These are phyloP conservation scores for Psidium guajava DNA, from an alignment of 345 rosid genomes.

Conservation along the genomic window DNA sequence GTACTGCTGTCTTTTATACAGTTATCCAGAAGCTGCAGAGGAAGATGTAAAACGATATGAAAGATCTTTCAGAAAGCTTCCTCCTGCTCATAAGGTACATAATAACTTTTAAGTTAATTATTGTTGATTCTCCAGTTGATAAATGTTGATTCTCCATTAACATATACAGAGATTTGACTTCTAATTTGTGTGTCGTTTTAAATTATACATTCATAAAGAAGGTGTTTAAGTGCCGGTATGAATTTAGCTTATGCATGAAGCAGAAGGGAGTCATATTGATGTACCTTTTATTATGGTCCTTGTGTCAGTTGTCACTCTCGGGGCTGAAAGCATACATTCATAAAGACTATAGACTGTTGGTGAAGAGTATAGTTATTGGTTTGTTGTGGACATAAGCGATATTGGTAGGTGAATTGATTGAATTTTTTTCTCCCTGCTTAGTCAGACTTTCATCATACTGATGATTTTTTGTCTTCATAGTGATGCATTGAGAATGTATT, in stretches of 20 bases:
- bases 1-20: background rate
- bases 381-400: background rate
- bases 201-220: background rate
- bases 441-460: background rate
- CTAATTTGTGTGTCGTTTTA: background rate
- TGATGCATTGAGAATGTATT: background rate
- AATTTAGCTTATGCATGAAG: background rate
- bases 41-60: constrained; percentile 81
- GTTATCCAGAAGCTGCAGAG: constrained; percentile 86
- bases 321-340: background rate
- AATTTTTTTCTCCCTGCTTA: background rate
- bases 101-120: background rate
- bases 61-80: constrained; percentile 65
- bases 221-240: background rate
- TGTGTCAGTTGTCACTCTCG: background rate
- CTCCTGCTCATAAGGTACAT: constrained; percentile 63
- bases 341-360: background rate
- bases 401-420: background rate
- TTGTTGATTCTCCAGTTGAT: background rate
- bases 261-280: background rate
- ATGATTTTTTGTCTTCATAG: background rate
- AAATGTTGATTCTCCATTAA: background rate
- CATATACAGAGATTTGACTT: background rate
- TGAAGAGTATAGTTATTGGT: background rate
- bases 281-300: background rate